Percentiles rank a stretch among this genome's conserved stretches.
phyloP scores from a whole-genome alignment of 1,284 basidiomycete genomes.

The Inonotus hispidus region DNA sequence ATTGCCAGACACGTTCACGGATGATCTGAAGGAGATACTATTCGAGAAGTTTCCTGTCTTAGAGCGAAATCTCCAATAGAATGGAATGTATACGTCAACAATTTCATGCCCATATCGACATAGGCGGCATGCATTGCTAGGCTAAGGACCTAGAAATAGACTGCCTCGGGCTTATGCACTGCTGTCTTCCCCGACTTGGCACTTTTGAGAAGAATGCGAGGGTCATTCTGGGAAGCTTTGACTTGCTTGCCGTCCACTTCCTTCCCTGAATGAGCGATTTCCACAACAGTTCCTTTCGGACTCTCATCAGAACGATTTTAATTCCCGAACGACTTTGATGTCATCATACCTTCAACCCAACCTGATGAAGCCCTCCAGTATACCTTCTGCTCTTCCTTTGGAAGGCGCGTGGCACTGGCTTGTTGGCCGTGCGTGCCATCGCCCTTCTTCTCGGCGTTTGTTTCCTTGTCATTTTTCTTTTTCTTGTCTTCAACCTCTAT shows the following conservation, averaged over 20 bases:
- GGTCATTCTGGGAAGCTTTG: constrained; percentile 16
- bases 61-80: not conserved
- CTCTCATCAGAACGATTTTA: not conserved
- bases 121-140: not conserved
- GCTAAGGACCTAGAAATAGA: constrained; percentile 8
- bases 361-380: constrained; percentile 9
- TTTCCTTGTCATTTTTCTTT: not conserved
- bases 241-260: constrained; percentile 11
- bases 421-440: constrained; percentile 11
- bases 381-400: constrained; percentile 14
- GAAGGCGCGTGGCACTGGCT: constrained; percentile 11
- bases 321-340: not conserved
- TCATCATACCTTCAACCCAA: constrained; percentile 16
- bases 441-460: not conserved
- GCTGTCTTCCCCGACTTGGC: constrained; percentile 17
- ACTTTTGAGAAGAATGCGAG: constrained; percentile 15
- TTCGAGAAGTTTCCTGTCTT: not conserved
- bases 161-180: constrained; percentile 16
- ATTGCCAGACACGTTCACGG: not conserved
- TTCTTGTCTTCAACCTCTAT: not conserved
- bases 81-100: not conserved
- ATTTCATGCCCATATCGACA: not conserved
- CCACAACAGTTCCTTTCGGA: constrained; percentile 13
- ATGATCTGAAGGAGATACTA: not conserved
- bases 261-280: constrained; percentile 10